Percentiles rank a stretch among this genome's conserved stretches.
Evolutionary conservation across 1,139 yeast species (phyloP).

Genomic region (Candida pseudoviswanathii): DNA sequence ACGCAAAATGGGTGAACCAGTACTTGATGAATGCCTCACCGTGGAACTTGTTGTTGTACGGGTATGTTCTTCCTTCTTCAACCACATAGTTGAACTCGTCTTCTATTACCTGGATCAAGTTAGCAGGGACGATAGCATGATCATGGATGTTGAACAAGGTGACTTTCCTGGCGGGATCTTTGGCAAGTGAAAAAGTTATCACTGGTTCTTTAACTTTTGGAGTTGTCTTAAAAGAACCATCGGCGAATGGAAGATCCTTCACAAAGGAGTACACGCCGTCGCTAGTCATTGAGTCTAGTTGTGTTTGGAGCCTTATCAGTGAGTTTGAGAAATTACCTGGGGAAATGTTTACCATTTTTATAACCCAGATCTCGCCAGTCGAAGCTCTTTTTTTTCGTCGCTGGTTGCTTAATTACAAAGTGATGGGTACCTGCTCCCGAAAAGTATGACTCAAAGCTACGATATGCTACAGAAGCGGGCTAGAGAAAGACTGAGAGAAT

Average conservation of each 20-base stretch:
- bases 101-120: slow-evolving; percentile 33
- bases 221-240: slow-evolving; percentile 23
- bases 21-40: slow-evolving; percentile 38
- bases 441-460: no score
- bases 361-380: background rate
- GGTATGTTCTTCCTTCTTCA: slow-evolving; percentile 55
- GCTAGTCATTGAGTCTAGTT: slow-evolving; percentile 7
- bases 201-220: slow-evolving; percentile 28
- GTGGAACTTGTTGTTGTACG: slow-evolving; percentile 31
- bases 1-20: slow-evolving; percentile 50
- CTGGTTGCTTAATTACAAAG: background rate
- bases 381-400: background rate
- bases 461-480: no score
- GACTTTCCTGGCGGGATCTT: slow-evolving; percentile 29
- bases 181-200: slow-evolving; percentile 29
- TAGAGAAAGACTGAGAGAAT: no score
- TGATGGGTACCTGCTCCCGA: background rate
- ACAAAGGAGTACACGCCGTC: slow-evolving; percentile 14
- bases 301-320: background rate
- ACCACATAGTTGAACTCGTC: slow-evolving; percentile 48
- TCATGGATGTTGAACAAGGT: slow-evolving; percentile 39
- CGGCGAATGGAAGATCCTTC: slow-evolving; percentile 39
- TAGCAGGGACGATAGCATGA: slow-evolving; percentile 33
- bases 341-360: background rate
- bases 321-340: background rate